Percentiles rank a stretch among this genome's conserved stretches.
phyloP scores from a whole-genome alignment of 495 filamentous ascomycete genomes.

The Daldinia vernicosa region DNA sequence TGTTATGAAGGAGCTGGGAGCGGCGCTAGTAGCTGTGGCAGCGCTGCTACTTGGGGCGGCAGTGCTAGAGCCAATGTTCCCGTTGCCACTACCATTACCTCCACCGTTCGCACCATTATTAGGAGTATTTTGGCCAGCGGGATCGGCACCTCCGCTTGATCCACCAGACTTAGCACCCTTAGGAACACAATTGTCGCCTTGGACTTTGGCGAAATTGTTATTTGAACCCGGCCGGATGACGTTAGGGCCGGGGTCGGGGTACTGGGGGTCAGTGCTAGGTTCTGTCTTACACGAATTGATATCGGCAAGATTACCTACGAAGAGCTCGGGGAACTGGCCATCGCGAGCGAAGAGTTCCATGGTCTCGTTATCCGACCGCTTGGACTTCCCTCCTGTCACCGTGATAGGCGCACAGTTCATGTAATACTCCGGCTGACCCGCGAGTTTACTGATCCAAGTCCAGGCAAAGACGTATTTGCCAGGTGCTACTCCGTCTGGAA shows the following conservation, averaged over 20 bases:
- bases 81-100: neutral
- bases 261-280: slow-evolving; percentile 56
- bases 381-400: slow-evolving; percentile 26
- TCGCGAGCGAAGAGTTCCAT: slow-evolving; percentile 57
- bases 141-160: slow-evolving; percentile 13
- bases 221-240: slow-evolving; percentile 52
- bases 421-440: slow-evolving; percentile 64
- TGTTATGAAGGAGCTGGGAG: neutral
- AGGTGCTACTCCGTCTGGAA: slow-evolving; percentile 64
- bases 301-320: slow-evolving; percentile 73
- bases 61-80: neutral
- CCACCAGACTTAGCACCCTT: slow-evolving; percentile 38
- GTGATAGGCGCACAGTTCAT: slow-evolving; percentile 43
- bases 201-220: slow-evolving; percentile 28
- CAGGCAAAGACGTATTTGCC: slow-evolving; percentile 76
- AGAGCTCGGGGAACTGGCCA: slow-evolving; percentile 76
- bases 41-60: slow-evolving; percentile 5
- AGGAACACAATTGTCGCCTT: slow-evolving; percentile 34
- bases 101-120: neutral
- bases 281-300: slow-evolving; percentile 63
- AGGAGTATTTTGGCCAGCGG: slow-evolving; percentile 4
- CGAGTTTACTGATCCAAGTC: slow-evolving; percentile 54
- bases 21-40: neutral
- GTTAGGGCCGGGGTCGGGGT: slow-evolving; percentile 65
- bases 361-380: slow-evolving; percentile 44